Evolutionary conservation across 345 rosid genomes (phyloP), one percentile per base, ranked within the genome.

Genomic region (Pseudoturritis turrita): DNA sequence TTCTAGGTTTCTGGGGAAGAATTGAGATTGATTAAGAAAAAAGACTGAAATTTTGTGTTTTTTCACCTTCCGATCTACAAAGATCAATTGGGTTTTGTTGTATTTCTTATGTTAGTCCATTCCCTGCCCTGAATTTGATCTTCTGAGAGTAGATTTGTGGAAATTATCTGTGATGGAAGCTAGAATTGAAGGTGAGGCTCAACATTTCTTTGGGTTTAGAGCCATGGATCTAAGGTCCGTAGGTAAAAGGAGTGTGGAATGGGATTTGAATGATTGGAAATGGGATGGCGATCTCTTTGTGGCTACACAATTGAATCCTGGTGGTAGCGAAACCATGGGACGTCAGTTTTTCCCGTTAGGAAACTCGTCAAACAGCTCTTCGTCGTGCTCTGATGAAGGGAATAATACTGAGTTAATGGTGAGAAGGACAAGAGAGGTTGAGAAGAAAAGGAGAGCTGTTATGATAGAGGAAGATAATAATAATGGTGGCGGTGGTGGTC

Each of bases 281-380:
- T 96, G 99, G 99, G 98, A 96, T 70, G 97, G 98, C 17, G 94
- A 96, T 85, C 90, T 96, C 69, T 96, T 96, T 62, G 71, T 89
- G 1, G 99, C 98, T 31, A 86, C 85, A 14, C 90, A 80, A 2
- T 56, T 82, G 79, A 90, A 87, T 74, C 83, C 88, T 39, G 83
- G 53, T 23, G 72, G 79, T 25, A 63, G 81, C 14, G 71, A 82
- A 70, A 68, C 62, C 12, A 70, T 49, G 28, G 82, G 87, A 8
- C 85, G 77, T 75, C 88, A 86, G 63, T 75, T 88, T 72, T 81
- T 85, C 76, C 98, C 97, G 5, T 21, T 81, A 11, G 89, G 93
- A n/a, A 87, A 87, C 77, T 96, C 95, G 0, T 90, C 96, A 0
- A 92, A 88, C 39, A 89, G 91, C 76, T 87, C 98, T 7, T 90